Evolutionary conservation across 2,329 filamentous ascomycete genomes (phyloP), one percentile per base, ranked within the genome.

Genomic region (Chaetomiaceae sp.): DNA sequence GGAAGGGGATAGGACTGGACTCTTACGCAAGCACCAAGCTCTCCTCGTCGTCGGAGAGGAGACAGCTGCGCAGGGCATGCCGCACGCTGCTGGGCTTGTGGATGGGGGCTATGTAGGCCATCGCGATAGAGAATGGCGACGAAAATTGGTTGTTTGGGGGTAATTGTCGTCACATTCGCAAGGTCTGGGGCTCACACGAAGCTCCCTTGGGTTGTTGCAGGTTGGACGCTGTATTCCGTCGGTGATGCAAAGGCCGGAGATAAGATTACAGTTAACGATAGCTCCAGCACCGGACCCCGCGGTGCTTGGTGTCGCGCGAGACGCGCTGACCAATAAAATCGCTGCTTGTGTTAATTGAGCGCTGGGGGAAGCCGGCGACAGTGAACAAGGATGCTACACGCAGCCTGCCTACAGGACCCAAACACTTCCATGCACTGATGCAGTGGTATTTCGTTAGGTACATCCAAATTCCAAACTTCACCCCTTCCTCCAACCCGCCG

Each of bases 61-160:
- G 85, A 61, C 82, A 83, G 54, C 92, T 78, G 65, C 86, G 88
- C 58, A 97, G 69, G 13, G 91, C 92, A 78, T 96, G 87, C 49
- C 91, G 84, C 57, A 96, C 84, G 73, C 89, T 95, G 67, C 89
- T 96, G 20, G 93, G 87, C 62, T 85, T 81, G 69, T 99, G 93
- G 51, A 99, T 93, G 34, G 93, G 91, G 55, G 89, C 90, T 63
- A 99, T 76, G 68, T 97, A 99, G 46, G 93, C 87, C 93, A 99
- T 99, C 50, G 48, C 63, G 59, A 39, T 19, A 38, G 42, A 50
- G 39, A 52, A 39, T 42, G 48, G 49, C 48, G 45, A 49, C 48
- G 10, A 31, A 16, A 10, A 41, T 8, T 34, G 17, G 10, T n/a
- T 5, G 30, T 19, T 47, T 14, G 8, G n/a, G 44, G 44, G 14